These are phyloP conservation scores for Boletus tomentosulus DNA, from an alignment of 768 basidiomycete species.

Conservation along the genomic window DNA sequence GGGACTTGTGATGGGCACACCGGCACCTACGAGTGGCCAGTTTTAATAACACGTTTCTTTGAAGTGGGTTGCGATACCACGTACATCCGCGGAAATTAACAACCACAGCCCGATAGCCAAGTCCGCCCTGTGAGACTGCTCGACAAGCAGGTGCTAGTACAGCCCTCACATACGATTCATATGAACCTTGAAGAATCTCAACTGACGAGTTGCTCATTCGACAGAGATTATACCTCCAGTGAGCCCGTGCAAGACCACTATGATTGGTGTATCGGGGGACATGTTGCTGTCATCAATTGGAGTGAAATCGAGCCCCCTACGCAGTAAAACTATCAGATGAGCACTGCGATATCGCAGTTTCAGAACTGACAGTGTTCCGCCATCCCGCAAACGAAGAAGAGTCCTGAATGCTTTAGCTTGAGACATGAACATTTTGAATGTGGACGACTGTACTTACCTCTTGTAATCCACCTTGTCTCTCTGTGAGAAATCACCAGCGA, in stretches of 20 bases:
- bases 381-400: conserved; percentile 27
- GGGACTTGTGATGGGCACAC: conserved; percentile 74
- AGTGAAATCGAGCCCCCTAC: conserved; percentile 33
- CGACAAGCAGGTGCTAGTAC: conserved; percentile 71
- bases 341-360: background rate
- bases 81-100: conserved; percentile 91
- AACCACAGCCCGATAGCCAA: conserved; percentile 87
- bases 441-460: conserved; percentile 15
- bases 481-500: conserved; percentile 29
- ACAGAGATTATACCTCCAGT: conserved; percentile 27
- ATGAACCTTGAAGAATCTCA: conserved; percentile 53
- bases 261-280: conserved; percentile 23
- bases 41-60: conserved; percentile 14
- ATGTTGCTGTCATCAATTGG: conserved; percentile 24
- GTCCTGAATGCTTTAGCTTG: conserved; percentile 18
- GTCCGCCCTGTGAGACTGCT: conserved; percentile 71
- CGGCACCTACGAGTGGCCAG: conserved; percentile 56
- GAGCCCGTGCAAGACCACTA: conserved; percentile 32
- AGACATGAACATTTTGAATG: background rate
- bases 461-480: conserved; percentile 30
- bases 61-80: conserved; percentile 26
- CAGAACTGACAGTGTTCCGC: conserved; percentile 31
- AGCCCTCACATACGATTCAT: conserved; percentile 87
- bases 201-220: background rate
- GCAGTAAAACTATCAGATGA: background rate